Evolutionary conservation across 768 basidiomycete genomes (phyloP).

Genomic region (Serendipita indica): DNA sequence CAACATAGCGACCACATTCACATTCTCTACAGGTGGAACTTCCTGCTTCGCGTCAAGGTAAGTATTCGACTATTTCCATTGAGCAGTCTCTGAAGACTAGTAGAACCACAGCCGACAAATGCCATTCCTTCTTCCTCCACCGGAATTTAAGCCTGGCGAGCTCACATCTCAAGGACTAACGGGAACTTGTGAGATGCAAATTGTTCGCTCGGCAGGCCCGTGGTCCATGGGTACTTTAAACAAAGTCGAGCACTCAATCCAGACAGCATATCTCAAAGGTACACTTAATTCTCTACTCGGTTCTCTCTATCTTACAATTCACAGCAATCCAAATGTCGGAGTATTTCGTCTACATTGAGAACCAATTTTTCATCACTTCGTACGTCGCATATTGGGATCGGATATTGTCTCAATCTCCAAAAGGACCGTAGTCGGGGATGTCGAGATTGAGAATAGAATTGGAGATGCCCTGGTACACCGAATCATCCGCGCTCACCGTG

Average conservation of each 20-base stretch:
- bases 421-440: conserved; percentile 72
- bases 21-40: conserved; percentile 60
- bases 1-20: conserved; percentile 2
- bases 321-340: conserved; percentile 84
- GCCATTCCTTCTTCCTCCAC: conserved; percentile 88
- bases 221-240: conserved; percentile 92
- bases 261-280: conserved; percentile 89
- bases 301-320: conserved; percentile 14
- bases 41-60: conserved; percentile 83
- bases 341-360: conserved; percentile 97
- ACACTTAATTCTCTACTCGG: not conserved
- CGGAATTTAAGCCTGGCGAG: conserved; percentile 77
- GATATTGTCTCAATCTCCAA: not conserved
- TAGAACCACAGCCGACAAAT: conserved; percentile 84
- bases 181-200: conserved; percentile 94
- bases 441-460: conserved; percentile 81
- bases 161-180: conserved; percentile 67
- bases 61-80: conserved; percentile 12
- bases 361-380: conserved; percentile 87
- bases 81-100: not conserved
- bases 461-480: conserved; percentile 87
- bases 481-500: conserved; percentile 73
- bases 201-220: conserved; percentile 86
- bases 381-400: conserved; percentile 26
- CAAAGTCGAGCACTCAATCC: conserved; percentile 79